phyloP scores from a whole-genome alignment of 495 filamentous ascomycete genomes.

The Amniculicola lignicola region DNA sequence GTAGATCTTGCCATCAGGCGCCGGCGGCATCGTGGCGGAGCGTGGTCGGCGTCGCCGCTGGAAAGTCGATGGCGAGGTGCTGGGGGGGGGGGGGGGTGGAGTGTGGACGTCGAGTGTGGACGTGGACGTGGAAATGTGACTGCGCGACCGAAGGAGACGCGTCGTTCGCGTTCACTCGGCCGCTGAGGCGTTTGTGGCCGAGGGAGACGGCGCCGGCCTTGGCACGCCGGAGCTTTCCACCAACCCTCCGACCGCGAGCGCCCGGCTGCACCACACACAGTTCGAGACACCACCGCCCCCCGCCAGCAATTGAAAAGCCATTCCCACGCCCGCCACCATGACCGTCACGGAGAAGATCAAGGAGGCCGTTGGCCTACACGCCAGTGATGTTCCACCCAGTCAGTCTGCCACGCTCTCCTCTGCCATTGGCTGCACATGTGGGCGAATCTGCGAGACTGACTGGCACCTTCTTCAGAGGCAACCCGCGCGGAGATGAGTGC shows the following conservation, averaged over 20 bases:
- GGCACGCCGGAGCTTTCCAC: conserved; percentile 1
- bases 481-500: conserved; percentile 89
- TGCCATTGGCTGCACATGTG: conserved; percentile 21
- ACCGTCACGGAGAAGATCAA: conserved; percentile 44
- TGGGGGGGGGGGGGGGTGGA: neutral
- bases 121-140: conserved; percentile 12
- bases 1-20: conserved; percentile 56
- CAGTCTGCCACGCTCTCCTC: conserved; percentile 23
- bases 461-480: conserved; percentile 50
- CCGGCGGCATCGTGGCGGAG: conserved; percentile 32
- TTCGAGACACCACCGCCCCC: conserved; percentile 3
- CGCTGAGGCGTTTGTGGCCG: neutral
- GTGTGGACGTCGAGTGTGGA: neutral
- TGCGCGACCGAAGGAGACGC: conserved; percentile 19
- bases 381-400: conserved; percentile 18
- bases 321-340: conserved; percentile 32
- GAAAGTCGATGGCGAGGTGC: too few relatives aligned
- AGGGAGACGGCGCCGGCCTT: conserved; percentile 4
- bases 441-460: conserved; percentile 23
- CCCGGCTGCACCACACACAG: neutral
- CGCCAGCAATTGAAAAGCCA: conserved; percentile 23
- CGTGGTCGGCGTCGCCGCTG: neutral
- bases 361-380: conserved; percentile 42
- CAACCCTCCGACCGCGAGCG: conserved; percentile 5
- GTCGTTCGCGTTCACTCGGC: neutral